phyloP scores from a whole-genome alignment of 257 asterid genomes.

The Plantago major region DNA sequence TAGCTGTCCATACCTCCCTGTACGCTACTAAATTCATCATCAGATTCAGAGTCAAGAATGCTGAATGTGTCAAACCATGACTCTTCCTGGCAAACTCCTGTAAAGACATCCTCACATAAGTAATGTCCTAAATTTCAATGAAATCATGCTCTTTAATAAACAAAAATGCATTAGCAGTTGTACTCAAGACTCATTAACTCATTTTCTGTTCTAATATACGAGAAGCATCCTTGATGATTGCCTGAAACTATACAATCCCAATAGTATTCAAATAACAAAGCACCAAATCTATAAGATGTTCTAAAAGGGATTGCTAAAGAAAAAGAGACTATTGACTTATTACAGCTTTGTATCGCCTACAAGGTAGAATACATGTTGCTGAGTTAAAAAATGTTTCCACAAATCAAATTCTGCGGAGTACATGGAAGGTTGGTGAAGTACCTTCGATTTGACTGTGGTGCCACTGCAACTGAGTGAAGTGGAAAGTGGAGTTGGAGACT shows the following conservation, averaged over 20 bases:
- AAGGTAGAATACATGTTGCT: background rate
- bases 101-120: conserved; percentile 12
- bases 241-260: background rate
- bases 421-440: conserved; percentile 11
- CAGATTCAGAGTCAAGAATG: conserved; percentile 72
- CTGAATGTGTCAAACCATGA: conserved; percentile 80
- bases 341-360: background rate
- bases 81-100: conserved; percentile 70
- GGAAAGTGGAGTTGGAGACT: conserved; percentile 62
- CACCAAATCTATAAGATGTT: background rate
- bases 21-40: conserved; percentile 75
- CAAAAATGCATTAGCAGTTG: background rate
- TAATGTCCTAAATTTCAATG: conserved; percentile 6
- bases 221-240: background rate
- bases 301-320: background rate
- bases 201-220: background rate
- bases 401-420: background rate
- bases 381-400: background rate
- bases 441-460: conserved; percentile 75
- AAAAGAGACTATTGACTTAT: background rate
- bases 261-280: background rate
- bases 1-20: conserved; percentile 41
- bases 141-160: conserved; percentile 3
- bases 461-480: conserved; percentile 81
- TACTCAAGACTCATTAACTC: background rate